A percentile compares a stretch with the other conserved stretches of the same genome.
These are phyloP conservation scores for Exophiala dermatitidis DNA, from an alignment of 2,329 filamentous ascomycete genomes.

Conservation along the genomic window DNA sequence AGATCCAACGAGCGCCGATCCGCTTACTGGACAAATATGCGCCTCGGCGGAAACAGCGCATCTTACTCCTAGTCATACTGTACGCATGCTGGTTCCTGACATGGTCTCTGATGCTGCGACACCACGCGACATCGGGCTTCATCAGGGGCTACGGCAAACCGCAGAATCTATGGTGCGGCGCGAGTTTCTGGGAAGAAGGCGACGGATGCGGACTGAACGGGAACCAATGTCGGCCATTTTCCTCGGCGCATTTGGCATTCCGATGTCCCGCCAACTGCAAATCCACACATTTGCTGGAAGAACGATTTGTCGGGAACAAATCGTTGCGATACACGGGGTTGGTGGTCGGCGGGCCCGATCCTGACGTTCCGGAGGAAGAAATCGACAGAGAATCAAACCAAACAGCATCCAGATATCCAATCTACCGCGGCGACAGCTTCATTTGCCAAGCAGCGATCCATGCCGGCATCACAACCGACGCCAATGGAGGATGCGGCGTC, in stretches of 20 bases:
- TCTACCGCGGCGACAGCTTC: conserved; percentile 85
- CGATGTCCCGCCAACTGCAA: conserved; percentile 51
- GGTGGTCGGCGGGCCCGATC: conserved; percentile 45
- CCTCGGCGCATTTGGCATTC: conserved; percentile 46
- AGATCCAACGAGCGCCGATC: conserved; percentile 42
- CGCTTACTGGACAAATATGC: conserved; percentile 39
- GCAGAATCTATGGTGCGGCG: conserved; percentile 39
- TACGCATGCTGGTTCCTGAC: conserved; percentile 44
- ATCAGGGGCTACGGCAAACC: conserved; percentile 45
- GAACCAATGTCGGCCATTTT: conserved; percentile 50
- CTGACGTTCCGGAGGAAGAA: conserved; percentile 29
- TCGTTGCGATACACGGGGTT: conserved; percentile 46
- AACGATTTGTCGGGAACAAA: conserved; percentile 46
- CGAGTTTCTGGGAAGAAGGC: conserved; percentile 40
- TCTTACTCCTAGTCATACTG: conserved; percentile 37
- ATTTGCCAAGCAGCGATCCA: conserved; percentile 81
- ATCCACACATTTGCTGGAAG: conserved; percentile 42
- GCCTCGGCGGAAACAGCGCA: conserved; percentile 42
- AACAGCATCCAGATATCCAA: conserved; percentile 25
- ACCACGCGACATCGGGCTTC: conserved; percentile 41
- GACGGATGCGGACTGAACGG: conserved; percentile 50
- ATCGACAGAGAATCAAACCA: too few relatives aligned
- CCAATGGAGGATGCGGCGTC: conserved; percentile 72
- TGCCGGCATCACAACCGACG: conserved; percentile 66
- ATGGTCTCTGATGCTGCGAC: conserved; percentile 40